Percentiles rank a stretch among this genome's conserved stretches.
phyloP scores from a whole-genome alignment of 2,329 filamentous ascomycete species.

The Stachybotrys chlorohalonatus region DNA sequence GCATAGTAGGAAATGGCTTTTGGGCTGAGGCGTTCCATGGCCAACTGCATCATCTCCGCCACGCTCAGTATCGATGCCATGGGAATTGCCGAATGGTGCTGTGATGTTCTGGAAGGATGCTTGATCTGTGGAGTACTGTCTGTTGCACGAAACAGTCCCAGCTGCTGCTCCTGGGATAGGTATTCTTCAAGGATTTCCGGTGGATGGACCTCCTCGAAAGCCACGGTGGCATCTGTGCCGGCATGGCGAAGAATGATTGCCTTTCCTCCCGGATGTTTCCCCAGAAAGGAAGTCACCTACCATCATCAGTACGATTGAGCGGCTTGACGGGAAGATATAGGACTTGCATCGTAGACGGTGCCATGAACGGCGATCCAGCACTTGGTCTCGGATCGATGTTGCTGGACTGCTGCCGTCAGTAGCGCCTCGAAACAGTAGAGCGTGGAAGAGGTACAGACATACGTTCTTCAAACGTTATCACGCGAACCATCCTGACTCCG shows the following conservation, averaged over 20 bases:
- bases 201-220: conserved; percentile 5
- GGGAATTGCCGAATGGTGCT: background rate
- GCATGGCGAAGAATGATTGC: conserved; percentile 5
- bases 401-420: background rate
- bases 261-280: conserved; percentile 4
- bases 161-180: conserved; percentile 1
- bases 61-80: conserved; percentile 5
- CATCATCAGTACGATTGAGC: too few relatives aligned
- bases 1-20: conserved; percentile 59
- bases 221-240: conserved; percentile 6
- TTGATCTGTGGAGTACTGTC: too few relatives aligned
- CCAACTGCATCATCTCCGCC: conserved; percentile 3
- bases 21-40: conserved; percentile 1
- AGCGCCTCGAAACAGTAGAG: background rate
- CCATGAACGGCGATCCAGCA: background rate
- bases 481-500: background rate
- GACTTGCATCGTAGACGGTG: background rate
- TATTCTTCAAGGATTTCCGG: conserved; percentile 5
- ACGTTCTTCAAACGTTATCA: background rate
- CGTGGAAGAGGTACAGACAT: background rate
- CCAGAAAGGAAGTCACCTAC: conserved; percentile 4
- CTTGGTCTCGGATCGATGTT: background rate
- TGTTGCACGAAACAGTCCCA: background rate
- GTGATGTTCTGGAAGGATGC: too few relatives aligned
- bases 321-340: background rate